Evolutionary conservation across 192 early-diverging fungal species (phyloP).

Genomic region (Rhizophlyctis rosea): DNA sequence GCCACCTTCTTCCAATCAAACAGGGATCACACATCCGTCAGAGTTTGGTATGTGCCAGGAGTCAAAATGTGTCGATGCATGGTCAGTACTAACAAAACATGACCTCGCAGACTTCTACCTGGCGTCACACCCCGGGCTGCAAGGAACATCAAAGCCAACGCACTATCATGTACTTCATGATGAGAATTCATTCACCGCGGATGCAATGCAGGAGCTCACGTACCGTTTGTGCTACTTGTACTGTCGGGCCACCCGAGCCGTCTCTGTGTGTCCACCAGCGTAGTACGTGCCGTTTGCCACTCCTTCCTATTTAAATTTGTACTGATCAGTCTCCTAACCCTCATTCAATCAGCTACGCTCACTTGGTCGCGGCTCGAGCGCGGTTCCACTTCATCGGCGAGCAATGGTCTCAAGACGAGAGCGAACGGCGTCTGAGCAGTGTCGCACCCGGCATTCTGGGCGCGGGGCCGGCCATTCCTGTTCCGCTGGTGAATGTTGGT

Average conservation of each 20-base stretch:
- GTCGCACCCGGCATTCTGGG: neutral
- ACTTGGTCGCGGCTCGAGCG: slow-evolving; percentile 77
- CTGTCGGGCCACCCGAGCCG: slow-evolving; percentile 80
- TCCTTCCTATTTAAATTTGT: neutral
- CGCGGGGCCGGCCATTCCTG: neutral
- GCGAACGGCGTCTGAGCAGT: slow-evolving; percentile 9
- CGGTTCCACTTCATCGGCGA: slow-evolving; percentile 64
- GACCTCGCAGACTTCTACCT: slow-evolving; percentile 58
- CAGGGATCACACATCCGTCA: slow-evolving; percentile 54
- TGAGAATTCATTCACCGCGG: slow-evolving; percentile 72
- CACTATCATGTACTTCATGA: slow-evolving; percentile 86
- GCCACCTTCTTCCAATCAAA: no score
- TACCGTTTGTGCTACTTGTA: slow-evolving; percentile 84
- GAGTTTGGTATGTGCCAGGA: slow-evolving; percentile 26
- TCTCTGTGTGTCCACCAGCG: slow-evolving; percentile 79
- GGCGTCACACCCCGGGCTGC: slow-evolving; percentile 81
- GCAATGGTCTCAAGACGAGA: slow-evolving; percentile 22
- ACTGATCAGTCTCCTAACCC: neutral
- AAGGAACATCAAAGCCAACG: slow-evolving; percentile 84
- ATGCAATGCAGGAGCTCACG: slow-evolving; percentile 79
- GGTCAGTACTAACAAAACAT: no score
- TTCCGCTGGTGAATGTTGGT: no score
- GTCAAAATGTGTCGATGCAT: slow-evolving; percentile 19
- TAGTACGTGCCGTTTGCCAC: slow-evolving; percentile 40
- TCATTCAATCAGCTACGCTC: slow-evolving; percentile 56